Percentiles rank a stretch among this genome's conserved stretches.
Evolutionary conservation across 148 eudicot species (phyloP).

Genomic region (Camellia granthamiana): DNA sequence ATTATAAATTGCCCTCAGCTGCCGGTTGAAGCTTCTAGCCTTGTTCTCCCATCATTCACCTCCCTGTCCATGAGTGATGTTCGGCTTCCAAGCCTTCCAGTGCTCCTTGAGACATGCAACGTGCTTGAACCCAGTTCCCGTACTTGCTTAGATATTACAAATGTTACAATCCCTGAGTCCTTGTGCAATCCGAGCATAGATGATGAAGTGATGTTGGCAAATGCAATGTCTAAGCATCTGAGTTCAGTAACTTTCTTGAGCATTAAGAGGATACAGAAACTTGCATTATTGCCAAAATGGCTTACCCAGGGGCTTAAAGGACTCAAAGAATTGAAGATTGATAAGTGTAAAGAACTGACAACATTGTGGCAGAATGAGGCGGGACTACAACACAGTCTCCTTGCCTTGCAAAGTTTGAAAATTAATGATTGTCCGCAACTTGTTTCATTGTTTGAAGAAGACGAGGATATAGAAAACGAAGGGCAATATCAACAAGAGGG

Average conservation of each 20-base stretch:
- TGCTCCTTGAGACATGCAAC: neutral
- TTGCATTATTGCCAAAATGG: neutral
- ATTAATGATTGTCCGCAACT: neutral
- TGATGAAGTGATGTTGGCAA: neutral
- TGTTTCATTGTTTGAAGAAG: slow-evolving; percentile 5
- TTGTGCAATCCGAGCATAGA: neutral
- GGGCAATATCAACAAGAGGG: no score
- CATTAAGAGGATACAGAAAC: neutral
- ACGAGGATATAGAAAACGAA: neutral
- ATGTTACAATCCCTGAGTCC: neutral
- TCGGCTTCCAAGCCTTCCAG: neutral
- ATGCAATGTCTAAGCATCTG: neutral
- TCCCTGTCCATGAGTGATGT: neutral
- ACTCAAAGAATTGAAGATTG: neutral
- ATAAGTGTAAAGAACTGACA: neutral
- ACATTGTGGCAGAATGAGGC: neutral
- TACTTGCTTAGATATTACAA: neutral
- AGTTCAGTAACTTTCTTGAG: neutral
- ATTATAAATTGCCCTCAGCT: neutral
- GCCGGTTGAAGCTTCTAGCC: neutral
- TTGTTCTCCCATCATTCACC: slow-evolving; percentile 1
- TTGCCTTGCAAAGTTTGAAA: neutral
- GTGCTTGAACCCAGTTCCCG: neutral
- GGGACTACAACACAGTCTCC: neutral
- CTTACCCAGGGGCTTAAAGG: neutral